Conservation (phyloP, 805 yeast species). For the Yarrowia sp. region DNA sequence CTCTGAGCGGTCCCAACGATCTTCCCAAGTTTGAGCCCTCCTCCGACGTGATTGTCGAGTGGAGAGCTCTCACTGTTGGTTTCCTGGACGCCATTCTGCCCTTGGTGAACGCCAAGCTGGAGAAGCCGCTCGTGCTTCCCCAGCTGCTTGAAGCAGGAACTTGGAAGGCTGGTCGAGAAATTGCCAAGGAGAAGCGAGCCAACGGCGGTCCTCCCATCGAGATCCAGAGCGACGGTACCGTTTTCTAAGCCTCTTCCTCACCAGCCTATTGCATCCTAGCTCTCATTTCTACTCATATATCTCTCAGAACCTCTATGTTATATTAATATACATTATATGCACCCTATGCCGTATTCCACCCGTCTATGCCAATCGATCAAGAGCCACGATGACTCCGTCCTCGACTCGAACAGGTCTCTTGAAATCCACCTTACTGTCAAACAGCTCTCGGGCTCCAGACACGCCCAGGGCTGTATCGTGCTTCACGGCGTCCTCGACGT, state of each 20-base stretch:
- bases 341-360: neutral
- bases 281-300: too few relatives aligned
- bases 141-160: slow-evolving; percentile 67
- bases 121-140: slow-evolving; percentile 45
- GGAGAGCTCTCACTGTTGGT: slow-evolving; percentile 63
- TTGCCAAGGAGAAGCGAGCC: slow-evolving; percentile 51
- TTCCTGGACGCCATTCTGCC: slow-evolving; percentile 54
- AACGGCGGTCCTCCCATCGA: slow-evolving; percentile 65
- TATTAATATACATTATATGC: slow-evolving; percentile 8
- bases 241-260: slow-evolving; percentile 42
- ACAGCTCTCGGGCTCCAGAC: slow-evolving; percentile 56
- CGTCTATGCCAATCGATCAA: slow-evolving; percentile 18
- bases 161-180: slow-evolving; percentile 64
- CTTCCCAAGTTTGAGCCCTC: slow-evolving; percentile 54
- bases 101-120: slow-evolving; percentile 48
- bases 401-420: slow-evolving; percentile 62
- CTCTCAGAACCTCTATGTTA: neutral
- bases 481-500: slow-evolving; percentile 53
- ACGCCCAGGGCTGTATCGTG: slow-evolving; percentile 53
- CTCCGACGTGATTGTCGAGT: slow-evolving; percentile 62
- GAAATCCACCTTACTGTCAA: slow-evolving; percentile 59
- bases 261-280: neutral
- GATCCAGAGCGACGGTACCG: slow-evolving; percentile 62
- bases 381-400: slow-evolving; percentile 59
- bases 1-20: slow-evolving; percentile 31